These are phyloP conservation scores for Fusarium illudens DNA, from an alignment of 2,329 filamentous ascomycete species.

Conservation along the genomic window DNA sequence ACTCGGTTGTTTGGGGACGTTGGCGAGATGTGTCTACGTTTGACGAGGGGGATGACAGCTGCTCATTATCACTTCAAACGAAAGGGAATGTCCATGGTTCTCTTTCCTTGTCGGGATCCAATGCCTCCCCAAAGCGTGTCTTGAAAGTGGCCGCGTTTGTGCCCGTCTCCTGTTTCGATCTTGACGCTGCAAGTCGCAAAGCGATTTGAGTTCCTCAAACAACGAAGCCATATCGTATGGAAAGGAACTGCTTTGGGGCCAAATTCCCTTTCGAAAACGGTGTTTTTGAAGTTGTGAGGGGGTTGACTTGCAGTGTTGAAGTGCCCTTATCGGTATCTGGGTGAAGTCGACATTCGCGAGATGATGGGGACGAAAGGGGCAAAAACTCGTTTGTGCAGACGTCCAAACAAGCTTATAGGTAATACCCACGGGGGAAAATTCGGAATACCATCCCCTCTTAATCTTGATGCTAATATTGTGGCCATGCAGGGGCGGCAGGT, in stretches of 20 bases:
- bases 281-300: neutral
- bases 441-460: neutral
- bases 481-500: neutral
- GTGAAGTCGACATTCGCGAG: neutral
- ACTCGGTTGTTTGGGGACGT: neutral
- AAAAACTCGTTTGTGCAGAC: neutral
- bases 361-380: neutral
- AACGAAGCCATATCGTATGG: neutral
- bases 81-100: neutral
- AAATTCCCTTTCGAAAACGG: neutral
- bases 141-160: neutral
- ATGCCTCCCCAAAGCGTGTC: neutral
- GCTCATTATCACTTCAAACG: neutral
- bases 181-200: neutral
- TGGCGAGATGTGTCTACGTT: neutral
- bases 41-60: constrained; percentile 7
- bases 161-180: neutral
- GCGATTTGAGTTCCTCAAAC: no score
- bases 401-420: neutral
- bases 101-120: neutral
- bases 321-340: neutral
- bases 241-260: neutral
- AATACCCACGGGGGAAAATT: neutral
- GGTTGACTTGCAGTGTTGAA: neutral
- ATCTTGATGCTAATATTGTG: neutral